Percentiles rank a stretch among this genome's conserved stretches.
phyloP scores from a whole-genome alignment of 768 basidiomycete genomes.

The Trichaptum fuscoviolaceum region DNA sequence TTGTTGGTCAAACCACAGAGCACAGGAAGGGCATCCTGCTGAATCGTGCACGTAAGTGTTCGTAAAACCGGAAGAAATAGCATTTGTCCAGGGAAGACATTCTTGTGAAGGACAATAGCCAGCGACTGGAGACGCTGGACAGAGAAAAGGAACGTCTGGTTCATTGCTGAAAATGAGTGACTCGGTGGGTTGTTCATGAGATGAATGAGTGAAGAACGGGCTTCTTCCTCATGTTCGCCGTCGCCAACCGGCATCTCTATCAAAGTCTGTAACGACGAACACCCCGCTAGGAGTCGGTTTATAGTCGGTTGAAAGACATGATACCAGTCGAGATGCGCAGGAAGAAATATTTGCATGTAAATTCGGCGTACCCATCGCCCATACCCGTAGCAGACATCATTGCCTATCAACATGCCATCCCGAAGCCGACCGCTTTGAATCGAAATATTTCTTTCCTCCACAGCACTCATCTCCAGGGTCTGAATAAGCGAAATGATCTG shows the following conservation, averaged over 20 bases:
- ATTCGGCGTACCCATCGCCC: background rate
- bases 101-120: background rate
- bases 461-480: background rate
- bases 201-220: background rate
- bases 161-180: background rate
- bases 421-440: background rate
- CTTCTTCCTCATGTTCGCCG: background rate
- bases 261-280: background rate
- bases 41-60: background rate
- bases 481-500: background rate
- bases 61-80: background rate
- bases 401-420: background rate
- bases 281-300: background rate
- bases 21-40: background rate
- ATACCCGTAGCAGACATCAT: background rate
- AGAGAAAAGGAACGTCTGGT: background rate
- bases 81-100: background rate
- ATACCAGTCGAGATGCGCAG: background rate
- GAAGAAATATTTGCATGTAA: background rate
- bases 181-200: background rate
- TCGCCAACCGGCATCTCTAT: background rate
- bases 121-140: background rate
- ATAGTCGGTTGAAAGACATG: background rate
- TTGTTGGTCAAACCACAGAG: background rate
- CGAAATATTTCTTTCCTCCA: background rate